phyloP scores from a whole-genome alignment of 2,329 filamentous ascomycete genomes.

The Paraphaeosphaeria minitans region DNA sequence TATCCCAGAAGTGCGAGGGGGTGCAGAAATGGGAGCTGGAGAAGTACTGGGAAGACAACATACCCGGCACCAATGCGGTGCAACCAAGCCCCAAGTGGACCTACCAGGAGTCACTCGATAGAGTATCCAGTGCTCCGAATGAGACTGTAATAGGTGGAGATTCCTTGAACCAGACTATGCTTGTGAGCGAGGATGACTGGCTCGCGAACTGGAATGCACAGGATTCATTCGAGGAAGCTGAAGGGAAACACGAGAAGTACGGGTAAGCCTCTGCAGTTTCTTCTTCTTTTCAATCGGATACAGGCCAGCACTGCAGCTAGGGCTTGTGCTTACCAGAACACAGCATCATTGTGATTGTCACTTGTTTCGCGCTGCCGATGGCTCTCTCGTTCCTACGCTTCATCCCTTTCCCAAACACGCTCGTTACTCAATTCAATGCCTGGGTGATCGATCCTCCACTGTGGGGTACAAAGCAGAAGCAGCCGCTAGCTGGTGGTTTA shows the following conservation, averaged over 20 bases:
- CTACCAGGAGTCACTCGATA: slow-evolving; percentile 19
- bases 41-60: slow-evolving; percentile 15
- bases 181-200: slow-evolving; percentile 8
- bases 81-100: slow-evolving; percentile 22
- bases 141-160: background rate
- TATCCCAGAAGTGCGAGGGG: slow-evolving; percentile 17
- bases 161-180: slow-evolving; percentile 7
- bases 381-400: slow-evolving; percentile 23
- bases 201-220: slow-evolving; percentile 8
- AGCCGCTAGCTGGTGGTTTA: slow-evolving; percentile 12
- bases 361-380: slow-evolving; percentile 19
- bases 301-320: background rate
- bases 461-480: slow-evolving; percentile 16
- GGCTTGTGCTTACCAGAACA: background rate
- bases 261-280: background rate
- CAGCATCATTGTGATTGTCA: slow-evolving; percentile 19
- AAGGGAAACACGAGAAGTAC: slow-evolving; percentile 11
- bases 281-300: too few relatives aligned
- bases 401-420: slow-evolving; percentile 16
- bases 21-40: slow-evolving; percentile 20
- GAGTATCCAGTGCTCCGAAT: slow-evolving; percentile 4
- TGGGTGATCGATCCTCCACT: slow-evolving; percentile 24
- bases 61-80: slow-evolving; percentile 11
- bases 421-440: slow-evolving; percentile 18
- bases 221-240: slow-evolving; percentile 6